Evolutionary conservation across 495 filamentous ascomycete species (phyloP).

Genomic region (Tuber microsphaerosporum): DNA sequence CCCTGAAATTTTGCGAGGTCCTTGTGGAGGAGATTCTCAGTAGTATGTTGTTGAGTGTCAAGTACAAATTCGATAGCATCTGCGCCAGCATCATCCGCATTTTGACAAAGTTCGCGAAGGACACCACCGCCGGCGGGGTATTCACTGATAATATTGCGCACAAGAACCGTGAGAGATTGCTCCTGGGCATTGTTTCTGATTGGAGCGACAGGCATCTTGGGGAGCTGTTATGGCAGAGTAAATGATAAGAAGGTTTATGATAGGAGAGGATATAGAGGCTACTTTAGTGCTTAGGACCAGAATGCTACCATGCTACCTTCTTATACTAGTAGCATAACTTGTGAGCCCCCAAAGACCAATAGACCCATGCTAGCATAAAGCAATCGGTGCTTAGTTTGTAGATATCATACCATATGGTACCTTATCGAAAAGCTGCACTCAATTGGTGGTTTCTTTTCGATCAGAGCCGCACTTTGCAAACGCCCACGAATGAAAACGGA

Average conservation of each 20-base stretch:
- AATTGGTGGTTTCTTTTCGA: neutral
- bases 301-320: neutral
- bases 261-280: neutral
- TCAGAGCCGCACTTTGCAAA: neutral
- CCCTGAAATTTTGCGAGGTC: slow-evolving; percentile 44
- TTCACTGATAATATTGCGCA: slow-evolving; percentile 43
- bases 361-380: neutral
- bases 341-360: neutral
- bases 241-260: neutral
- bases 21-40: slow-evolving; percentile 37
- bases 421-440: neutral
- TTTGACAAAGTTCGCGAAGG: slow-evolving; percentile 43
- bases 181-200: slow-evolving; percentile 35
- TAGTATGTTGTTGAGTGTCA: slow-evolving; percentile 36
- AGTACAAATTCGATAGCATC: slow-evolving; percentile 42
- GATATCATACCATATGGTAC: neutral
- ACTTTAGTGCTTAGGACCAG: neutral
- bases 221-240: neutral
- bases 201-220: slow-evolving; percentile 27
- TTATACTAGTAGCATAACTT: neutral
- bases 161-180: slow-evolving; percentile 39
- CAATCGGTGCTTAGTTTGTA: neutral
- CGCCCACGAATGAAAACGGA: neutral
- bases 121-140: slow-evolving; percentile 44
- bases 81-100: slow-evolving; percentile 44